These are phyloP conservation scores for Fusarium sp. DNA, from an alignment of 2,329 filamentous ascomycete species.

Conservation along the genomic window DNA sequence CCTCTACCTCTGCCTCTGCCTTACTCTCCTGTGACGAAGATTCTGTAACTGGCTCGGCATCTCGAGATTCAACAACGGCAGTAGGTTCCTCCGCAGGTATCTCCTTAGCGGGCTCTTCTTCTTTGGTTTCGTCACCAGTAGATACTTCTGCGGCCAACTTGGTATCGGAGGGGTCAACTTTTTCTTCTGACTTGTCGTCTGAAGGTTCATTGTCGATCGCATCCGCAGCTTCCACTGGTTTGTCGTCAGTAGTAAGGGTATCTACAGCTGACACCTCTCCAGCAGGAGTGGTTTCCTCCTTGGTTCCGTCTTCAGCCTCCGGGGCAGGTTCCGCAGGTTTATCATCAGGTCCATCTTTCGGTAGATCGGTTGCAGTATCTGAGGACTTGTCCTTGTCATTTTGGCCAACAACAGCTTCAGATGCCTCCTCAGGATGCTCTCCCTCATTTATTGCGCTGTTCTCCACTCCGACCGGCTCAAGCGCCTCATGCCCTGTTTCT, in stretches of 20 bases:
- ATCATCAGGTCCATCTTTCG: not conserved
- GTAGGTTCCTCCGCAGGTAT: not conserved
- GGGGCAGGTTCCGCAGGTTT: not conserved
- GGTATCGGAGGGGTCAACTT: not conserved
- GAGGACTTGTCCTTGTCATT: not conserved
- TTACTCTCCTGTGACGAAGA: not conserved
- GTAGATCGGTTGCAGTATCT: not conserved
- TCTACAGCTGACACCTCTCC: slow-evolving; percentile 8
- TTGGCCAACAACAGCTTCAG: not conserved
- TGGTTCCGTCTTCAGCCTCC: not conserved
- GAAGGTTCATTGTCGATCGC: not conserved
- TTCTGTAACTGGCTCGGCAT: not conserved
- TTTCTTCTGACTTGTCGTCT: not conserved
- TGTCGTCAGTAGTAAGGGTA: not conserved
- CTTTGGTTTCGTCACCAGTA: not conserved
- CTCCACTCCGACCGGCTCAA: not conserved
- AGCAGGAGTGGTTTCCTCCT: not conserved
- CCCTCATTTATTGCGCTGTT: not conserved
- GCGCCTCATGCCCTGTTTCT: not conserved
- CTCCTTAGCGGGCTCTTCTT: not conserved
- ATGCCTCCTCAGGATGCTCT: slow-evolving; percentile 8
- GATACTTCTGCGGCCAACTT: not conserved
- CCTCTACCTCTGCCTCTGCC: not conserved
- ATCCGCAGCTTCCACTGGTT: slow-evolving; percentile 1
- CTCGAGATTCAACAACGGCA: not conserved